Base-by-base conservation (phyloP, 345 rosid genomes). In the Brassica incana region DNA sequence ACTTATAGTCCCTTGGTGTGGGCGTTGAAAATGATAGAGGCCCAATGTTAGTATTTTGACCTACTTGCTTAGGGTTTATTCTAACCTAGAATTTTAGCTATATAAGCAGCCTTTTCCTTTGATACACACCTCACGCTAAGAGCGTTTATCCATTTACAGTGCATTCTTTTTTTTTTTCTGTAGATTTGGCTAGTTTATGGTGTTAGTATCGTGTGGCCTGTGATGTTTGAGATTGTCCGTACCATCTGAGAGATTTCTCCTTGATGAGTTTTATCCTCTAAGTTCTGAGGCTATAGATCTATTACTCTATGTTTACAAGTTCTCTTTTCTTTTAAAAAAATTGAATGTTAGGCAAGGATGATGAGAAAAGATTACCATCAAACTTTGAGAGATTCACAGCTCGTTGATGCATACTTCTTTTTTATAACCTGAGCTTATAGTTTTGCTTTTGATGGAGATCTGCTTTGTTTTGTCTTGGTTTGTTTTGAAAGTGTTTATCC, bases 201-300 rank as follows among this genome's bases (percentile, higher is more conserved):
- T 5, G 1, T 43, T 23, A 2, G 5, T 23, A 2, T n/a, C 61
- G 8, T 5, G 2, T 14, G 48, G 86, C 89, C 87, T 5, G 79
- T 86, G 89, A 88, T 88, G 89, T 58, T 20, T 27, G 71, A 79
- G 71, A 80, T 81, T 86, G 89, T 88, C 89, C 91, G 91, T 88
- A 86, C 91, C 89, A 88, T 86, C 86, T 84, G 89, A 86, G 88
- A 83, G 88, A 83, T 64, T 9, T 59, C 40, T 82, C 86, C 0
- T 64, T 85, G 91, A 88, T 72, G 83, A 73, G 8, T 20, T 6
- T 52, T 2, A 8, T 2, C 75, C 68, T 82, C 64, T 65, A 25
- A 1, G 40, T 6, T 50, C 82, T 81, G 84, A 81, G 78, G 77
- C 77, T 15, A 59, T 58, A 10, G 69, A 65, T 81, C 72, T 52